Evolutionary conservation across 257 asterid species (phyloP), one percentile per base, ranked within the genome.

Genomic region (Eustoma russellianum): DNA sequence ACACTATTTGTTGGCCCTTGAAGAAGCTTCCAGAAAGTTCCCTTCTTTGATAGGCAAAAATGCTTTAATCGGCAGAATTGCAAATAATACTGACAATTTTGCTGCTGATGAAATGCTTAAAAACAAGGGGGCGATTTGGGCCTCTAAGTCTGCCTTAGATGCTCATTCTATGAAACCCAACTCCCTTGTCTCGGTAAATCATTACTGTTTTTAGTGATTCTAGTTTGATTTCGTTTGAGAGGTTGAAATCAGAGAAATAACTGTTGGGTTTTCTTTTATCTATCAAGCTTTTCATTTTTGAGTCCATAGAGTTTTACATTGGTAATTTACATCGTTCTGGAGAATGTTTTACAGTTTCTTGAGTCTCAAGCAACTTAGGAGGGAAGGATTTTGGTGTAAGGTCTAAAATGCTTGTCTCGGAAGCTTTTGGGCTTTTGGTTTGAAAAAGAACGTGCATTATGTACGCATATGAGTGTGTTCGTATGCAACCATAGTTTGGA

Each of bases 131-230:
- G 79, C 69, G 41, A 61, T 87, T 47, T 91, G 87, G 92, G 69
- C 86, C 7, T 78, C 96, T 0, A 88, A 87, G 15, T 65, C 95
- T 7, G 72, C 80, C 55, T 76, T 91, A 91, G 56, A 68, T 67
- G 68, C 94, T 64, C 53, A 71, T 62, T 77, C 91, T 41, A 77
- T 87, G 46, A 5, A 73, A 40, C 81, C 88, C 2, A 94, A 87
- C 53, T 80, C 95, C 52, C 66, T 75, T 43, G 98, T 86, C 48
- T 87, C 96, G 94, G 98, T 91, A 78, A 17, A 13, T 33, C 38
- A 55, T 10, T 49, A 18, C 6, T 15, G 12, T 15, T 5, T n/a
- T 30, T 13, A 5, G 11, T 14, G 12, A 46, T 13, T 46, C 41
- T 51, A 9, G 17, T 62, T 16, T 5, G 19, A 19, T 19, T 3